Evolutionary conservation across 768 basidiomycete genomes (phyloP).

Genomic region (Tricholoma hemisulphureum): DNA sequence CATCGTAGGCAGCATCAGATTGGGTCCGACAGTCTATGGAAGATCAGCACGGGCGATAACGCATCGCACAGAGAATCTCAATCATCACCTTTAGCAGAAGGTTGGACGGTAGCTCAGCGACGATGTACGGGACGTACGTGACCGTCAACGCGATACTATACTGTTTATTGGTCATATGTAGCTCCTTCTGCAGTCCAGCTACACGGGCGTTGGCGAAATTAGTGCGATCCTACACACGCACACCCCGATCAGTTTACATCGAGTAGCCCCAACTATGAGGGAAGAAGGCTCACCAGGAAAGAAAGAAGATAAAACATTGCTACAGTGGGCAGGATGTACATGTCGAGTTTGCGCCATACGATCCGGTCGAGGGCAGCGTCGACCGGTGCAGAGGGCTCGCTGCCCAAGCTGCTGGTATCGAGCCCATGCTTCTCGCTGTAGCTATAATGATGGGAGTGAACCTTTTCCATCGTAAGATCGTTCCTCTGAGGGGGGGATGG

Average conservation of each 20-base stretch:
- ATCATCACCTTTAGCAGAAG: conserved; percentile 50
- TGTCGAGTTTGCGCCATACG: conserved; percentile 37
- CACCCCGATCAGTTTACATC: neutral
- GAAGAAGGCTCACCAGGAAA: conserved; percentile 6
- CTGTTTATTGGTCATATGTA: conserved; percentile 48
- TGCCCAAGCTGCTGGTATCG: conserved; percentile 23
- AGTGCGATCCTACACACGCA: conserved; percentile 41
- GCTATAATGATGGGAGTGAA: conserved; percentile 18
- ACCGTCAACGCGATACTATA: conserved; percentile 52
- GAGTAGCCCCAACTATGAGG: neutral
- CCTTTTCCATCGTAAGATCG: conserved; percentile 27
- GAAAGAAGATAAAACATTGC: conserved; percentile 38
- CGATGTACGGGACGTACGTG: conserved; percentile 54
- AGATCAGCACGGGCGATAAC: neutral
- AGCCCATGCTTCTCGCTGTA: conserved; percentile 27
- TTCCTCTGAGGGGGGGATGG: neutral
- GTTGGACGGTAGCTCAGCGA: conserved; percentile 61
- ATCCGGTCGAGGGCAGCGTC: conserved; percentile 36
- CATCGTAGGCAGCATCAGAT: conserved; percentile 46
- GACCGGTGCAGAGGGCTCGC: conserved; percentile 13
- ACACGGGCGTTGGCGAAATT: conserved; percentile 62
- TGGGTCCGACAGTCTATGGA: conserved; percentile 15
- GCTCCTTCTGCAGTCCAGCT: conserved; percentile 55
- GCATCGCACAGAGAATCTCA: neutral
- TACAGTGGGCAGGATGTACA: conserved; percentile 35